Evolutionary conservation across 2,329 filamentous ascomycete genomes (phyloP).

Genomic region (Plenodomus tracheiphilus): DNA sequence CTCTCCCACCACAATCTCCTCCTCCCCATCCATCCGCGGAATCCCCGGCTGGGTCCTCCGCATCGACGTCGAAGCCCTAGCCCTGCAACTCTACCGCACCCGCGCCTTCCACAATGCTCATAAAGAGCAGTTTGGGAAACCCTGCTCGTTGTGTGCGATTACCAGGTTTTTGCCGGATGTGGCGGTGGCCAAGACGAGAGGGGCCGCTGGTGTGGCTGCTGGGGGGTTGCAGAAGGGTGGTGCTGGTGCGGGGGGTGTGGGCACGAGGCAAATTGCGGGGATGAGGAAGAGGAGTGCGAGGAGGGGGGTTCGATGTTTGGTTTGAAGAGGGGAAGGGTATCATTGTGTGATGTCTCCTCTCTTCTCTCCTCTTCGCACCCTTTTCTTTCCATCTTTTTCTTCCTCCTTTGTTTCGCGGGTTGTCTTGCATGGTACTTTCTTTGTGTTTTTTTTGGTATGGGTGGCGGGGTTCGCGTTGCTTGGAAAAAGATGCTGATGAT

Average conservation of each 20-base stretch:
- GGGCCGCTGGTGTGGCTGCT: too few species aligned
- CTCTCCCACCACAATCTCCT: slow-evolving; percentile 13
- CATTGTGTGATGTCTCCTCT: neutral
- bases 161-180: slow-evolving; percentile 9
- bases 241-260: too few species aligned
- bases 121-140: slow-evolving; percentile 24
- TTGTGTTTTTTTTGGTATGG: too few species aligned
- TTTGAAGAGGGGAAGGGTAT: too few species aligned
- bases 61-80: slow-evolving; percentile 35
- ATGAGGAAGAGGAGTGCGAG: neutral
- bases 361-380: neutral
- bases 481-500: too few species aligned
- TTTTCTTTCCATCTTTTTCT: neutral
- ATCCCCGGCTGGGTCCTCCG: slow-evolving; percentile 29
- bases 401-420: too few species aligned
- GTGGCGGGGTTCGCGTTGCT: too few species aligned
- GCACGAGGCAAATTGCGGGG: neutral
- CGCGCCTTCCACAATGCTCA: slow-evolving; percentile 31
- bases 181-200: neutral
- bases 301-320: neutral
- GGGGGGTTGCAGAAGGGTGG: neutral
- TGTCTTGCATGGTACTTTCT: too few species aligned
- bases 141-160: slow-evolving; percentile 28
- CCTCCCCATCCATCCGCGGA: slow-evolving; percentile 21
- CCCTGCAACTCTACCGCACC: slow-evolving; percentile 33